Evolutionary conservation across 1,284 basidiomycete species (phyloP).

Genomic region (Phenoliferia sp.): DNA sequence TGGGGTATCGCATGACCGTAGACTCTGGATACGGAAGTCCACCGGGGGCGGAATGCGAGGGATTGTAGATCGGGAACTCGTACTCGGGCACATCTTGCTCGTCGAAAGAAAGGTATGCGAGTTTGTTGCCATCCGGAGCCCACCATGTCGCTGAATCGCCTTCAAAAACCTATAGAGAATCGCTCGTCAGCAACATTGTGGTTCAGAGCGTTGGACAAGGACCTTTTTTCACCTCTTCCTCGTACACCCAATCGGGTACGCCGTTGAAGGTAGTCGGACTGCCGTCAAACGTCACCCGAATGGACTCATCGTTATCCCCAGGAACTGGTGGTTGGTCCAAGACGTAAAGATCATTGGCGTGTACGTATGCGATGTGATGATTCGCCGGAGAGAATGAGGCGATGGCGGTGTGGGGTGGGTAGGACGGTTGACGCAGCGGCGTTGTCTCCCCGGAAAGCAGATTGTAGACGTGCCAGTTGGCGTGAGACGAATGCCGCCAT

Average conservation of each 20-base stretch:
- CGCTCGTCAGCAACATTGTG: conserved; percentile 11
- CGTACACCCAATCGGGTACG: conserved; percentile 92
- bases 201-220: background rate
- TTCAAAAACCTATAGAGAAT: conserved; percentile 56
- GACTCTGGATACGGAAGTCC: conserved; percentile 74
- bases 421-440: conserved; percentile 55
- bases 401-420: conserved; percentile 66
- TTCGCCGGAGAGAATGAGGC: conserved; percentile 82
- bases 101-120: conserved; percentile 83
- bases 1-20: conserved; percentile 80
- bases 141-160: conserved; percentile 80
- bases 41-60: conserved; percentile 58
- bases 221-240: conserved; percentile 71
- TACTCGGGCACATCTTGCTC: conserved; percentile 83
- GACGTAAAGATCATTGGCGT: conserved; percentile 76
- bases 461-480: conserved; percentile 80
- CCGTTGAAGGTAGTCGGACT: conserved; percentile 84
- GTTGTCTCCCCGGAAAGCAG: conserved; percentile 60
- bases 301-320: conserved; percentile 42
- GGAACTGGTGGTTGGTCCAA: conserved; percentile 53
- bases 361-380: conserved; percentile 72
- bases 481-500: conserved; percentile 85
- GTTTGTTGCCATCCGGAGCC: conserved; percentile 71
- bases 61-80: conserved; percentile 85
- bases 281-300: conserved; percentile 76